These are phyloP conservation scores for Citrus glauca DNA, from an alignment of 345 rosid genomes.

Conservation along the genomic window DNA sequence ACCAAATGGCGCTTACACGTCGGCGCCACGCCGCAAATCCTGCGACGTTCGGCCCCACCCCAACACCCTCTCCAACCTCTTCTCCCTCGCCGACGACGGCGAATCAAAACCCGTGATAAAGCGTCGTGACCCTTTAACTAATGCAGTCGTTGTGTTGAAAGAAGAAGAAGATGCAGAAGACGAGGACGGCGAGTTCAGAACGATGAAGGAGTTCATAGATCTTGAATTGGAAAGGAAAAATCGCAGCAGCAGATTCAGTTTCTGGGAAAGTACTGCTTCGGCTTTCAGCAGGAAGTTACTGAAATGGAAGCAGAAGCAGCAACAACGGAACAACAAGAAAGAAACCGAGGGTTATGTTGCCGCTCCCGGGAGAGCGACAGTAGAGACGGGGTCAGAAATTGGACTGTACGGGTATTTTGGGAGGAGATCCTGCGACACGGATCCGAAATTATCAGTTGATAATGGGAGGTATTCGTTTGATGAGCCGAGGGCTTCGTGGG, in stretches of 20 bases:
- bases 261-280: constrained; percentile 45
- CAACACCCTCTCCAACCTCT: constrained; percentile 44
- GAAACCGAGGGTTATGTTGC: constrained; percentile 3
- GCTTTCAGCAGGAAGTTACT: constrained; percentile 45
- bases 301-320: constrained; percentile 39
- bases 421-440: constrained; percentile 56
- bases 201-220: constrained; percentile 67
- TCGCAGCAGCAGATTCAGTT: constrained; percentile 18
- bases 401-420: constrained; percentile 38
- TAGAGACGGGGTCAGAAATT: constrained; percentile 40
- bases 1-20: constrained; percentile 17
- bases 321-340: constrained; percentile 19
- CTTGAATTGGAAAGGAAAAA: constrained; percentile 48
- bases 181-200: constrained; percentile 42
- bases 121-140: background rate
- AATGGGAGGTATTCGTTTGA: constrained; percentile 48
- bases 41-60: constrained; percentile 37
- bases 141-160: constrained; percentile 11
- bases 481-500: constrained; percentile 83
- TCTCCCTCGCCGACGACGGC: constrained; percentile 26
- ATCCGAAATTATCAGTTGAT: constrained; percentile 42
- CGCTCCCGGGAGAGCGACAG: constrained; percentile 21
- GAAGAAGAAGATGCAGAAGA: constrained; percentile 17
- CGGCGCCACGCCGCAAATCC: constrained; percentile 54
- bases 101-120: constrained; percentile 6